Evolutionary conservation across 495 filamentous ascomycete genomes (phyloP).

Genomic region (Talaromyces nanjingensis): DNA sequence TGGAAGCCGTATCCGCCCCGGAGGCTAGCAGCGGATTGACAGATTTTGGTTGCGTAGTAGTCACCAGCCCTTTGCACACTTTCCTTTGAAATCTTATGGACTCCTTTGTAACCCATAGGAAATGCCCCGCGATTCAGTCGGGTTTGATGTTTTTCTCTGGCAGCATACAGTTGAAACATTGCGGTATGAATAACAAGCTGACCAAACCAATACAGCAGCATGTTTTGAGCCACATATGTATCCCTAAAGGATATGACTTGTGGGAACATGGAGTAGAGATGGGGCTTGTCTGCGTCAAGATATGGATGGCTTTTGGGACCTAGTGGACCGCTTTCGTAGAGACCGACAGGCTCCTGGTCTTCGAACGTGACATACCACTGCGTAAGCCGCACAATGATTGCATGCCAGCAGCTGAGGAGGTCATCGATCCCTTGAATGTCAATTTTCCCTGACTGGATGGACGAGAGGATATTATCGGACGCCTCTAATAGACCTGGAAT

Average conservation of each 20-base stretch:
- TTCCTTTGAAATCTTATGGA: not conserved
- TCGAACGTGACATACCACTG: conserved; percentile 5
- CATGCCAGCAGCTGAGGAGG: conserved; percentile 5
- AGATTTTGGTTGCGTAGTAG: conserved; percentile 10
- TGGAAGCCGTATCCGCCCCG: conserved; percentile 9
- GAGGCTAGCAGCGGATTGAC: conserved; percentile 5
- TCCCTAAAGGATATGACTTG: conserved; percentile 8
- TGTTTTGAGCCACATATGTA: conserved; percentile 7
- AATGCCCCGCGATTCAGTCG: not conserved
- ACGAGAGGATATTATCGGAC: not conserved
- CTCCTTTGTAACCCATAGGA: not conserved
- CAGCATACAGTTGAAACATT: not conserved
- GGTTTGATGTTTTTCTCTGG: not conserved
- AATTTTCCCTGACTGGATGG: not conserved
- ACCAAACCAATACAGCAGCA: conserved; percentile 9
- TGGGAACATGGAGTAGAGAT: conserved; percentile 5
- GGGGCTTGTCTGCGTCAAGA: not conserved
- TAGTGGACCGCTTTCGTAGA: conserved; percentile 1
- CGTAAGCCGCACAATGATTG: not conserved
- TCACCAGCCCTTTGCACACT: not conserved
- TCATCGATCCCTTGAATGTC: not conserved
- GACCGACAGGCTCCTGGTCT: not conserved
- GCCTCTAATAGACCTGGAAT: conserved; percentile 7
- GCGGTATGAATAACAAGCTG: conserved; percentile 3
- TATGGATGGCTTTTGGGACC: not conserved